Percentiles rank a stretch among this genome's conserved stretches.
phyloP scores from a whole-genome alignment of 352 stramenopile genomes.

The Phytopythium vexans region DNA sequence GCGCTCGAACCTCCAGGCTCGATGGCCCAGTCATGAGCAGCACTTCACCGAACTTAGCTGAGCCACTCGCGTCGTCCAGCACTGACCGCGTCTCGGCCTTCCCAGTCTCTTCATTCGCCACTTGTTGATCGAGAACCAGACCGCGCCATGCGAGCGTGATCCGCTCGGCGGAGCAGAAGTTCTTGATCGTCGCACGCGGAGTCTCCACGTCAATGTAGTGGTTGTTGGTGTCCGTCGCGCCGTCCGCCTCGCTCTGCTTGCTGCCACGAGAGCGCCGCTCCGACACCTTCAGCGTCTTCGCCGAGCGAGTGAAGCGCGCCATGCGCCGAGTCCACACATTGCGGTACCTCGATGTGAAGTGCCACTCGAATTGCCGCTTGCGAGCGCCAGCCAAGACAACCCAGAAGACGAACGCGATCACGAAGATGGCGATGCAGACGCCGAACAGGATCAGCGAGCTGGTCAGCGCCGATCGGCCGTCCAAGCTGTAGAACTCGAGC shows the following conservation, averaged over 20 bases:
- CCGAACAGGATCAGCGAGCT: slow-evolving; percentile 34
- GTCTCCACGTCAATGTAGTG: slow-evolving; percentile 36
- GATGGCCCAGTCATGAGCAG: slow-evolving; percentile 29
- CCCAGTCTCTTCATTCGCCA: not conserved
- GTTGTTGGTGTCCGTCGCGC: slow-evolving; percentile 8
- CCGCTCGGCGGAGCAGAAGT: slow-evolving; percentile 9
- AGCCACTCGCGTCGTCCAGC: slow-evolving; percentile 26
- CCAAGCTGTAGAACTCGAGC: slow-evolving; percentile 45
- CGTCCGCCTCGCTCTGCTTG: not conserved
- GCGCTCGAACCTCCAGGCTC: slow-evolving; percentile 14
- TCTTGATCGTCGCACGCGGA: slow-evolving; percentile 13
- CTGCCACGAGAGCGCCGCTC: not conserved
- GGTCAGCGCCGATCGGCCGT: slow-evolving; percentile 24
- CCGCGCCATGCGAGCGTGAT: slow-evolving; percentile 28
- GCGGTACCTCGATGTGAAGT: slow-evolving; percentile 22
- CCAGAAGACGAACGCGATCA: slow-evolving; percentile 30
- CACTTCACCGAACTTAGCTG: slow-evolving; percentile 20
- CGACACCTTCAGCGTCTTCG: not conserved
- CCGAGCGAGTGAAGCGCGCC: not conserved
- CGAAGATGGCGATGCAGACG: slow-evolving; percentile 32
- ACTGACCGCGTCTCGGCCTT: slow-evolving; percentile 8
- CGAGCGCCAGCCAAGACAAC: slow-evolving; percentile 20
- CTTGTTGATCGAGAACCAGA: slow-evolving; percentile 18
- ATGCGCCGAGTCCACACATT: not conserved
- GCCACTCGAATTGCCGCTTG: slow-evolving; percentile 20